Evolutionary conservation across 306 rosid genomes (phyloP).

Genomic region (Begonia peltatifolia): DNA sequence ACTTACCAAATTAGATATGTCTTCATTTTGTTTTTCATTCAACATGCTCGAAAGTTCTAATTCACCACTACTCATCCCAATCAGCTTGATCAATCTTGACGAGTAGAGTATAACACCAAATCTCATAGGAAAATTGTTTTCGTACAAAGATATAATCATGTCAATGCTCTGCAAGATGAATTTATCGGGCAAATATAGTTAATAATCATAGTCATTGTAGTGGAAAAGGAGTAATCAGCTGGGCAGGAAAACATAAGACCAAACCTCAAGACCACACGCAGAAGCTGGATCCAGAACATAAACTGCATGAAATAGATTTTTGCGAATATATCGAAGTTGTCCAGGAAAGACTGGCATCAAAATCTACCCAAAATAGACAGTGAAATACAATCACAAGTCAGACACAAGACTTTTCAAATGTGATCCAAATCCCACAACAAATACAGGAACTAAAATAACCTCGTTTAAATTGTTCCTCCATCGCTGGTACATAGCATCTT

Average conservation of each 20-base stretch:
- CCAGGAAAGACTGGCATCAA: slow-evolving; percentile 98
- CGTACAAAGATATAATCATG: slow-evolving; percentile 52
- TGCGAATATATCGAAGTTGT: slow-evolving; percentile 86
- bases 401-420: too few relatives aligned
- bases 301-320: slow-evolving; percentile 87
- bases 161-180: slow-evolving; percentile 67
- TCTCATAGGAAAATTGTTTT: slow-evolving; percentile 73
- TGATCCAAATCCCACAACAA: neutral
- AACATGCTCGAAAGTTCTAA: slow-evolving; percentile 12
- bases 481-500: slow-evolving; percentile 71
- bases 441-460: slow-evolving; percentile 23
- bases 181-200: slow-evolving; percentile 12
- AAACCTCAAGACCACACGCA: slow-evolving; percentile 73
- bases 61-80: slow-evolving; percentile 24
- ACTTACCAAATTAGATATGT: slow-evolving; percentile 58
- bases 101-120: slow-evolving; percentile 82
- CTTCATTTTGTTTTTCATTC: slow-evolving; percentile 28
- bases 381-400: neutral
- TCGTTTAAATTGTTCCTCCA: slow-evolving; percentile 87
- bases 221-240: slow-evolving; percentile 5
- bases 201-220: slow-evolving; percentile 14
- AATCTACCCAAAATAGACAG: slow-evolving; percentile 30
- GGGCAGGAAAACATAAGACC: slow-evolving; percentile 16
- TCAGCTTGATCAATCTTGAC: slow-evolving; percentile 48
- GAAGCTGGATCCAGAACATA: slow-evolving; percentile 80